Evolutionary conservation across 2,329 filamentous ascomycete species (phyloP).

Genomic region (Colletotrichum noveboracense): DNA sequence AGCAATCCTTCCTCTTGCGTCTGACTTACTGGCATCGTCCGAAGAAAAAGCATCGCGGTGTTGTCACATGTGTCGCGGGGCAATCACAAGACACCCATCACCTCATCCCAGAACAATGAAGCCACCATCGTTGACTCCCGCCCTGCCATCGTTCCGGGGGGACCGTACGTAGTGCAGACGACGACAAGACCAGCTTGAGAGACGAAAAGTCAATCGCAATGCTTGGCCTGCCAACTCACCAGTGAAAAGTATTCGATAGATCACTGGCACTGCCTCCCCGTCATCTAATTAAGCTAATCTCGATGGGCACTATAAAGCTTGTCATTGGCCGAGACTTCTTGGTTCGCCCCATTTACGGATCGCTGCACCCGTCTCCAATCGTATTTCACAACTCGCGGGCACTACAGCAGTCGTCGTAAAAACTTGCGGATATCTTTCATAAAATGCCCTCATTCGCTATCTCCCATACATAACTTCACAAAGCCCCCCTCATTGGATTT

Average conservation of each 20-base stretch:
- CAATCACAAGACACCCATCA: not conserved
- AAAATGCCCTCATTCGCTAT: not conserved
- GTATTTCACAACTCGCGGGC: not conserved
- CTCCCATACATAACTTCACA: not conserved
- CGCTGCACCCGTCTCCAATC: not conserved
- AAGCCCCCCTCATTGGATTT: not conserved
- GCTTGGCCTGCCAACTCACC: not conserved
- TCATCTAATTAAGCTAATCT: slow-evolving; percentile 18
- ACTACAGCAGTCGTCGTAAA: not conserved
- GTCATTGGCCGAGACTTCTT: slow-evolving; percentile 14
- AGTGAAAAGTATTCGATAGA: not conserved
- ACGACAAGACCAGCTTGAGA: not conserved
- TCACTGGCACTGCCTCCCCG: not conserved
- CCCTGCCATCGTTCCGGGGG: not conserved
- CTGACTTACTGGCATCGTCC: not conserved
- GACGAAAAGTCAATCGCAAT: slow-evolving; percentile 3
- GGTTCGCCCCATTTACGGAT: not conserved
- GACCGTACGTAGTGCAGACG: not conserved
- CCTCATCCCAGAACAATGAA: not conserved
- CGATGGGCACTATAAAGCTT: slow-evolving; percentile 16
- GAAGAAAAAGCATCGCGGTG: not conserved
- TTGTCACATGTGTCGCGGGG: not conserved
- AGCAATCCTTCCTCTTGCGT: not conserved
- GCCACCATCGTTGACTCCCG: not conserved
- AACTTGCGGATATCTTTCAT: not conserved